phyloP scores from a whole-genome alignment of 345 rosid species.

The Stellera chamaejasme region DNA sequence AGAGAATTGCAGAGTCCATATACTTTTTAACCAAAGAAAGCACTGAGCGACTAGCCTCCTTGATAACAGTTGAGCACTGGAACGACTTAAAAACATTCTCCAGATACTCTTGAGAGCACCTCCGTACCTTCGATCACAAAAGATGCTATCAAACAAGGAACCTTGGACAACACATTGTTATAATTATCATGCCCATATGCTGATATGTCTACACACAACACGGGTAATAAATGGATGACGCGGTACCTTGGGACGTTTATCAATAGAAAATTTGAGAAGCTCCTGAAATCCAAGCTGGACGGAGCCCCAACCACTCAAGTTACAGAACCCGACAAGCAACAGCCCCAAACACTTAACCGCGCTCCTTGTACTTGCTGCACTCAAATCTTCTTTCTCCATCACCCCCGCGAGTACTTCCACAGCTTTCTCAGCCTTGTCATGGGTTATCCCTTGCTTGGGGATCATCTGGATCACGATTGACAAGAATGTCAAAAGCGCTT shows the following conservation, averaged over 20 bases:
- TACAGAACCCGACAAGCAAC: conserved; percentile 48
- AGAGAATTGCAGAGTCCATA: conserved; percentile 24
- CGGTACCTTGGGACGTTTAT: conserved; percentile 82
- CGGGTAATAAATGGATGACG: background rate
- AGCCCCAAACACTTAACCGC: conserved; percentile 77
- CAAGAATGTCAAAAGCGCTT: conserved; percentile 61
- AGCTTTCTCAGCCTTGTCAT: conserved; percentile 58
- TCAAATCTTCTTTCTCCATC: conserved; percentile 35
- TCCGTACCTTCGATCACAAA: conserved; percentile 49
- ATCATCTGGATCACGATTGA: conserved; percentile 50
- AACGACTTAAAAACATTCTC: conserved; percentile 50
- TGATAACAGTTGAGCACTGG: conserved; percentile 28
- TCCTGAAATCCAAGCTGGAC: conserved; percentile 43
- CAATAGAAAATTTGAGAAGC: conserved; percentile 56
- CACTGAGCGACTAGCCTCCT: conserved; percentile 60
- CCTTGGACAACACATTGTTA: conserved; percentile 3
- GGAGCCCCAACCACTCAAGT: conserved; percentile 64
- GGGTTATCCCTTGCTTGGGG: conserved; percentile 36
- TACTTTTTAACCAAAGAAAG: conserved; percentile 34
- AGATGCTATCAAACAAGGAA: background rate
- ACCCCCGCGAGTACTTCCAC: conserved; percentile 44
- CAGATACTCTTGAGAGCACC: conserved; percentile 73
- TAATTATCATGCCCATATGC: background rate
- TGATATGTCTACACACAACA: background rate
- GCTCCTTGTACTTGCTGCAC: conserved; percentile 55